Evolutionary conservation across 2,329 filamentous ascomycete species (phyloP).

Genomic region (Neofusicoccum cordaticola): DNA sequence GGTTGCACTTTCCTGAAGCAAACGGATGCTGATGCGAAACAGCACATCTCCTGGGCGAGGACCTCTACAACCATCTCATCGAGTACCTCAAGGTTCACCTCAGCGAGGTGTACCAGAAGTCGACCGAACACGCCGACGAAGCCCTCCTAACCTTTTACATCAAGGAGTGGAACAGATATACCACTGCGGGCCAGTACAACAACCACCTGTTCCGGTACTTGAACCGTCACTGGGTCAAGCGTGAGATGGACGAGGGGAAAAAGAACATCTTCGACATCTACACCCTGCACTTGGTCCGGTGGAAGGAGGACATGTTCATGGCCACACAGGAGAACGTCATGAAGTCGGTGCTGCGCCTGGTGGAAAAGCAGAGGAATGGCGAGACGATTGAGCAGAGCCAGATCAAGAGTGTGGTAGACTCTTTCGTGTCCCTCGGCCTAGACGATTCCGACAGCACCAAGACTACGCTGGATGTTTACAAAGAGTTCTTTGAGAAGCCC

Average conservation of each 20-base stretch:
- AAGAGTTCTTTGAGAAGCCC: slow-evolving; percentile 85
- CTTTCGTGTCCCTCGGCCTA: slow-evolving; percentile 87
- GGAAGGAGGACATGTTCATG: slow-evolving; percentile 87
- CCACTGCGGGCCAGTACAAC: slow-evolving; percentile 92
- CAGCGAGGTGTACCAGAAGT: slow-evolving; percentile 65
- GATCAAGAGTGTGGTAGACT: slow-evolving; percentile 96
- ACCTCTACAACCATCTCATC: slow-evolving; percentile 89
- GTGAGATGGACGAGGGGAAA: slow-evolving; percentile 98
- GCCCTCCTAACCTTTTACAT: slow-evolving; percentile 91
- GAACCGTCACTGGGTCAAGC: slow-evolving; percentile 97
- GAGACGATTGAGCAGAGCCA: slow-evolving; percentile 97
- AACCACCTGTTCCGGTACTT: slow-evolving; percentile 96
- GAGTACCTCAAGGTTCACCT: slow-evolving; percentile 80
- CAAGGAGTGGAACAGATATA: slow-evolving; percentile 93
- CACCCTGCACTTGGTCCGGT: slow-evolving; percentile 91
- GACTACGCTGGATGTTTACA: slow-evolving; percentile 92
- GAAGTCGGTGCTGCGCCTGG: slow-evolving; percentile 88
- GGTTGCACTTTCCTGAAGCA: not conserved
- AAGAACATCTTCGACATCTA: slow-evolving; percentile 98
- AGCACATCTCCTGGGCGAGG: slow-evolving; percentile 94
- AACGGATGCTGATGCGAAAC: not conserved
- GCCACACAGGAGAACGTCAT: slow-evolving; percentile 85
- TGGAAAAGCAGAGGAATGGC: slow-evolving; percentile 94
- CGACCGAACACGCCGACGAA: slow-evolving; percentile 81
- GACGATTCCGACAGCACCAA: slow-evolving; percentile 92